Percentiles rank a stretch among this genome's conserved stretches.
phyloP scores from a whole-genome alignment of 192 early-diverging fungal genomes.

The Gonapodya sp. region DNA sequence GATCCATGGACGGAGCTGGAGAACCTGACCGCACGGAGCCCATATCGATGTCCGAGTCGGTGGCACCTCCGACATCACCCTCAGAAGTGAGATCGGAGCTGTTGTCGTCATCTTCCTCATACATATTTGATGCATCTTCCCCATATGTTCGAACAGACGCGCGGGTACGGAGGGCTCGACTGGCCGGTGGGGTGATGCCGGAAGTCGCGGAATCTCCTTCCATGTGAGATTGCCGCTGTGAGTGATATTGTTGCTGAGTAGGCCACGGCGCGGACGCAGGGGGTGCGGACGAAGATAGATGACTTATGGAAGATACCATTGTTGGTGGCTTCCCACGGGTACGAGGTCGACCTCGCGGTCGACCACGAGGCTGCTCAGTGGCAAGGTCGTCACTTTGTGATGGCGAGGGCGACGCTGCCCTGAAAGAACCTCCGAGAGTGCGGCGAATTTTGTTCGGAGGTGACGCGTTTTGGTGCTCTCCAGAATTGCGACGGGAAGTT shows the following conservation, averaged over 20 bases:
- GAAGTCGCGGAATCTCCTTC: background rate
- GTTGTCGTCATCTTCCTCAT: background rate
- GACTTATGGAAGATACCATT: background rate
- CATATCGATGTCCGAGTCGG: background rate
- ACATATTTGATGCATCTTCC: background rate
- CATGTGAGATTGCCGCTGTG: background rate
- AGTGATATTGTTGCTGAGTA: background rate
- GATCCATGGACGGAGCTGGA: background rate
- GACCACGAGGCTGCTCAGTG: background rate
- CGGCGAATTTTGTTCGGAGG: background rate
- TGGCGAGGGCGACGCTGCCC: background rate
- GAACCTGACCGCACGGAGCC: background rate
- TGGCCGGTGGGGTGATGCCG: background rate
- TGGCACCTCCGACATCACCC: background rate
- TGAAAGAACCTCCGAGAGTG: background rate
- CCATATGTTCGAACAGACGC: background rate
- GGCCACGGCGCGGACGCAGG: background rate
- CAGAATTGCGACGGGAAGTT: background rate
- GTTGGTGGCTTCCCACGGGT: background rate
- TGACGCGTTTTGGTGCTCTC: background rate
- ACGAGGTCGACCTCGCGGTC: background rate
- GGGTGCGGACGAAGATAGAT: background rate
- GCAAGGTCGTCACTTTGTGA: background rate
- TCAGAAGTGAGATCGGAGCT: background rate
- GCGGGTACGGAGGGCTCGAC: background rate